Base-by-base conservation (phyloP, 177 flowering plant genomes). In the Vitis hybrid region DNA sequence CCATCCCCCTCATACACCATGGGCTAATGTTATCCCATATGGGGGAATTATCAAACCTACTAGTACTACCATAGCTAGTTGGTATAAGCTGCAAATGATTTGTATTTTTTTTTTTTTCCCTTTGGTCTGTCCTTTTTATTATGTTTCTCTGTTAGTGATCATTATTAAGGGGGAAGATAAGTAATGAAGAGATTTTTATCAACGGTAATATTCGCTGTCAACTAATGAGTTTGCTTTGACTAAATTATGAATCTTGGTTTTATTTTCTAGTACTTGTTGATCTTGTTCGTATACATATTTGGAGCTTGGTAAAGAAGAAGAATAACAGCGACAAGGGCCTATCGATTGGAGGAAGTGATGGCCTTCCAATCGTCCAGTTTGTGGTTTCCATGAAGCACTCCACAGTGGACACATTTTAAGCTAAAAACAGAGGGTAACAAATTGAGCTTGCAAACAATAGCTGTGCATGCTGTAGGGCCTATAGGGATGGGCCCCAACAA, bases 1-100 rank as follows among this genome's bases (percentile, higher is more conserved):
- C 99, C 99, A 51, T 62, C 86, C 19, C 97, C 98, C 51, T 77
- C 95, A n/a, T 96, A 90, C 84, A 81, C 95, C 62, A 92, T 96
- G 97, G 99, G 99, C 64, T 95, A 76, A 82, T 59, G 44, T 59
- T 13, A 65, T 2, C 62, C 31, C 11, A n/a, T 18, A 28, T 7
- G 18, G 61, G 15, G 44, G 38, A 14, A 20, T 65, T 22, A 51
- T 54, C 13, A 22, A 67, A 28, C 44, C 11, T 12, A 67, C 4
- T 31, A 67, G 31, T 50, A 50, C 17, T 49, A 1, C 13, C 31
- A 12, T 59, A 19, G 33, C 12, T 9, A 20, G 14, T 59, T 22
- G 33, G 18, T 31, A 62, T 38, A 15, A 62, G 31, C 18, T 64
- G 56, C 55, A 64, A 22, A 64, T 18, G 14, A 18, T 12, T 3